Percentiles rank a stretch among this genome's conserved stretches.
Evolutionary conservation across 345 rosid genomes (phyloP).

Genomic region (Moringa oleifera): DNA sequence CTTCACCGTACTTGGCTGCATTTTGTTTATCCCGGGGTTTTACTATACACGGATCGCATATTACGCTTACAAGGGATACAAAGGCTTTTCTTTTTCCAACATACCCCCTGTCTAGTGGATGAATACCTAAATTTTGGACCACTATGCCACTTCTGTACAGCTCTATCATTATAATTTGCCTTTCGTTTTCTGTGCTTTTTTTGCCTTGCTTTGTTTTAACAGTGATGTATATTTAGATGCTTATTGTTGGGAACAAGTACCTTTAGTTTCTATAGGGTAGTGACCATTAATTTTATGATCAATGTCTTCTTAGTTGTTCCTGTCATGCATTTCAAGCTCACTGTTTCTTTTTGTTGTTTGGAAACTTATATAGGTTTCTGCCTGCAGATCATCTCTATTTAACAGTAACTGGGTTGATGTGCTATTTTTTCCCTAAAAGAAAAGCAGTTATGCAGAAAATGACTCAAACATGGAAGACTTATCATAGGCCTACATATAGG

Average conservation of each 20-base stretch:
- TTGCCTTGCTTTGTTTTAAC: background rate
- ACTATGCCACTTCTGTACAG: conserved; percentile 20
- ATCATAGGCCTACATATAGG: too few relatives aligned
- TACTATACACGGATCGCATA: conserved; percentile 91
- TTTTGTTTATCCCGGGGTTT: conserved; percentile 88
- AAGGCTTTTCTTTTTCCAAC: conserved; percentile 91
- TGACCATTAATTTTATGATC: background rate
- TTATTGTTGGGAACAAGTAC: background rate
- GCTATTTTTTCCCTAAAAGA: too few relatives aligned
- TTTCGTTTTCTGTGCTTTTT: background rate
- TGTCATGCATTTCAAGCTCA: too few relatives aligned
- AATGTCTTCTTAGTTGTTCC: conserved; percentile 1
- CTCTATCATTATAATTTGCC: background rate
- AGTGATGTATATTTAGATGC: conserved; percentile 6
- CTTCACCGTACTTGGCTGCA: conserved; percentile 76
- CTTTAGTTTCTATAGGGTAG: background rate
- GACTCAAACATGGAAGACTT: too few relatives aligned
- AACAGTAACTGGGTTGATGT: background rate
- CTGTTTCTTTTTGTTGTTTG: background rate
- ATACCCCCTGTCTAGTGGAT: conserved; percentile 68
- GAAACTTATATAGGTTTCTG: background rate
- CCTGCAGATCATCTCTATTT: background rate
- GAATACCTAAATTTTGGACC: background rate
- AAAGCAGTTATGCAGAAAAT: too few relatives aligned
- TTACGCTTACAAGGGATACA: conserved; percentile 94